phyloP scores from a whole-genome alignment of 345 rosid species.

The Bruguiera parviflora region DNA sequence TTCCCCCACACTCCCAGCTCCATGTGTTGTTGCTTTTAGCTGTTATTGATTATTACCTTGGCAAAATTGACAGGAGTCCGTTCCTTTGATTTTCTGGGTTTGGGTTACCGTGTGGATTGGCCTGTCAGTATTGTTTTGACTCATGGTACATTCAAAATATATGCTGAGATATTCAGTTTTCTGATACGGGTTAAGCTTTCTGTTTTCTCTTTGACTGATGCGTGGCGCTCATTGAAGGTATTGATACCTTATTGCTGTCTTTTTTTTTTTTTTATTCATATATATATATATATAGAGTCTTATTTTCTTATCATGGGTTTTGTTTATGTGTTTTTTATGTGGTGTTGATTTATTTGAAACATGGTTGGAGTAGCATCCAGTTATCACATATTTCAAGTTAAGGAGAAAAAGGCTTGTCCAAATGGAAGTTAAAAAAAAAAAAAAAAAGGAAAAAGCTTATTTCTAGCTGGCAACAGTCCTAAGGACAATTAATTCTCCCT shows the following conservation, averaged over 20 bases:
- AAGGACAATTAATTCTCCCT: no score
- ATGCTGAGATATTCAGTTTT: conserved; percentile 81
- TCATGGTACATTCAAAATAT: conserved; percentile 61
- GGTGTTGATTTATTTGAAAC: not conserved
- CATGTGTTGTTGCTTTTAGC: conserved; percentile 4
- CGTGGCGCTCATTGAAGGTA: conserved; percentile 86
- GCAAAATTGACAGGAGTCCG: conserved; percentile 56
- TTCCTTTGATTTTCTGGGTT: conserved; percentile 70
- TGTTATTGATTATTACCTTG: conserved; percentile 20
- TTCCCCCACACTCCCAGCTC: not conserved
- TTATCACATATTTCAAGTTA: no score
- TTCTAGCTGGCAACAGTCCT: no score
- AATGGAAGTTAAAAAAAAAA: no score
- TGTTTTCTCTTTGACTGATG: conserved; percentile 63
- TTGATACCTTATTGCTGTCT: conserved; percentile 3
- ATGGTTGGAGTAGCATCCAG: no score
- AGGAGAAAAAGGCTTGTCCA: no score
- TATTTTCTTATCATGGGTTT: not conserved
- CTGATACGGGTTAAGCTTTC: conserved; percentile 86
- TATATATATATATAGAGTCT: not conserved
- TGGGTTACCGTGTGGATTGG: conserved; percentile 92
- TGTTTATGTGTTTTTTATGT: not conserved
- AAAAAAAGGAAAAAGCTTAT: no score
- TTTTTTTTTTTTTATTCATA: not conserved
- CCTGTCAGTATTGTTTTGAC: conserved; percentile 81